Evolutionary conservation across 106 monocot species (phyloP).

Genomic region (Dioscorea alata): DNA sequence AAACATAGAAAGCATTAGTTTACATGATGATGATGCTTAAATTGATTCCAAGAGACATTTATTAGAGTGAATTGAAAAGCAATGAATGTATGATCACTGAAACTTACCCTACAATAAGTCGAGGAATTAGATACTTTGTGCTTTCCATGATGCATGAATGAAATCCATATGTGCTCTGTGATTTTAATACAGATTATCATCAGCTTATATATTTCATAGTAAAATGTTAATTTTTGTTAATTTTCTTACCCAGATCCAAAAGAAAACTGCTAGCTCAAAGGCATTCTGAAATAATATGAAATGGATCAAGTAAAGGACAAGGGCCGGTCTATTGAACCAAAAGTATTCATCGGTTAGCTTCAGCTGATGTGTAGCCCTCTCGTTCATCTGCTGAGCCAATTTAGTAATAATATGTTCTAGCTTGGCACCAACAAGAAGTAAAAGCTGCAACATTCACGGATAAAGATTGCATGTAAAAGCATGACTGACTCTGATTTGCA

Average conservation of each 20-base stretch:
- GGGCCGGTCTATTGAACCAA: constrained; percentile 35
- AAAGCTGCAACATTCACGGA: constrained; percentile 15
- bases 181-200: neutral
- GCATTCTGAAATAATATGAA: constrained; percentile 66
- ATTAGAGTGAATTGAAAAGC: too few relatives aligned
- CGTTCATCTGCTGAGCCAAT: constrained; percentile 50
- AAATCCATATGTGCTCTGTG: constrained; percentile 61
- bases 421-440: constrained; percentile 50
- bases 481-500: too few relatives aligned
- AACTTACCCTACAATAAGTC: constrained; percentile 64
- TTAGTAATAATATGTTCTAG: constrained; percentile 52
- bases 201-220: neutral
- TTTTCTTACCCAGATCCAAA: constrained; percentile 52
- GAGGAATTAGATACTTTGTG: constrained; percentile 47
- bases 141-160: constrained; percentile 78
- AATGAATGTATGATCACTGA: neutral
- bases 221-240: neutral
- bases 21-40: too few relatives aligned
- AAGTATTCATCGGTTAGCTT: constrained; percentile 46
- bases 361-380: constrained; percentile 28
- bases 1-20: neutral
- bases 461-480: too few relatives aligned
- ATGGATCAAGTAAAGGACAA: constrained; percentile 50
- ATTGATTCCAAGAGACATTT: too few relatives aligned
- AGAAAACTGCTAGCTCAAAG: constrained; percentile 51